phyloP scores from a whole-genome alignment of 1,284 basidiomycete species.

The Trichosporon sp. region DNA sequence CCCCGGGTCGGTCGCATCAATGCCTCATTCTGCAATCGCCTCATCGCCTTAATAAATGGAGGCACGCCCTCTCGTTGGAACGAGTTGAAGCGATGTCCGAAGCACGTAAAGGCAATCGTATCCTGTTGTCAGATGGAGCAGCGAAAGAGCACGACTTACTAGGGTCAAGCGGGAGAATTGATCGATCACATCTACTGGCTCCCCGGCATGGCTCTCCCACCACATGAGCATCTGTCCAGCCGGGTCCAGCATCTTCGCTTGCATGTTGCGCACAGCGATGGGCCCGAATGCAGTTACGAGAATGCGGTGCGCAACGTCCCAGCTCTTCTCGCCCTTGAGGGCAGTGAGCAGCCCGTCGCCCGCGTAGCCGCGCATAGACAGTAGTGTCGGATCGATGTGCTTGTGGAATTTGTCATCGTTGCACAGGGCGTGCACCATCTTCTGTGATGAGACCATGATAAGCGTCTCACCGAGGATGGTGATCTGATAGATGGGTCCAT shows the following conservation, averaged over 20 bases:
- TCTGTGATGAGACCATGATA: conserved; percentile 44
- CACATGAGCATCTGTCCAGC: conserved; percentile 49
- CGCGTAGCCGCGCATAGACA: conserved; percentile 48
- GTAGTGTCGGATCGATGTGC: conserved; percentile 42
- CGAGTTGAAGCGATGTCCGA: conserved; percentile 49
- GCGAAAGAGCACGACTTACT: neutral
- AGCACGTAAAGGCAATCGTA: conserved; percentile 26
- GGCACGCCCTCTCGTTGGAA: conserved; percentile 41
- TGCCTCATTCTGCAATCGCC: neutral
- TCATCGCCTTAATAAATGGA: conserved; percentile 48
- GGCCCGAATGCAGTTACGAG: conserved; percentile 55
- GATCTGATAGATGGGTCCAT: conserved; percentile 43
- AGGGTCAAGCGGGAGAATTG: conserved; percentile 4
- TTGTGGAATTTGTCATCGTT: conserved; percentile 53
- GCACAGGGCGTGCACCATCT: conserved; percentile 50
- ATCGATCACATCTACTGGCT: neutral
- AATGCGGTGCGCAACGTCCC: conserved; percentile 51
- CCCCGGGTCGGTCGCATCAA: neutral
- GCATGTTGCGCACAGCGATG: conserved; percentile 51
- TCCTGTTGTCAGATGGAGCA: neutral
- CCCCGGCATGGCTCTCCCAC: conserved; percentile 1
- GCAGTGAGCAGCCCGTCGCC: conserved; percentile 49
- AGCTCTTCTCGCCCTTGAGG: conserved; percentile 51
- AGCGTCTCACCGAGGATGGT: conserved; percentile 18
- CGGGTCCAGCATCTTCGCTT: conserved; percentile 52